Evolutionary conservation across 2,329 filamentous ascomycete species (phyloP).

Genomic region (Penicillium brasilianum): DNA sequence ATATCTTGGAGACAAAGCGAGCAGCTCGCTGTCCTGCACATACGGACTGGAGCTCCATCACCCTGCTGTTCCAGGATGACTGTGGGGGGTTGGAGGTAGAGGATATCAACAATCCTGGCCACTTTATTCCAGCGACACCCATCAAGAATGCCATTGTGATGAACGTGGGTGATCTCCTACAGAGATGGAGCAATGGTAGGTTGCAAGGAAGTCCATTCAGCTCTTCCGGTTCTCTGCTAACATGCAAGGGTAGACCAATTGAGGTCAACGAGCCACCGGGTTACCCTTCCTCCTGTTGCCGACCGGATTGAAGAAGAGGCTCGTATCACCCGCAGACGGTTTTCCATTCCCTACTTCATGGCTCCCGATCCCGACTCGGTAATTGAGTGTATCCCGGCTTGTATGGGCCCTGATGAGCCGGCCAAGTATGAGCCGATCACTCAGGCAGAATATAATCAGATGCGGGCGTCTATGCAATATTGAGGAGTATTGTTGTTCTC

Average conservation of each 20-base stretch:
- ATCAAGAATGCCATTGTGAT: conserved; percentile 52
- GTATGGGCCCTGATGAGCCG: conserved; percentile 48
- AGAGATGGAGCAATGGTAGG: conserved; percentile 57
- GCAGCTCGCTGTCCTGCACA: conserved; percentile 59
- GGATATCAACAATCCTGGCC: conserved; percentile 45
- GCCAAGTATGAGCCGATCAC: conserved; percentile 59
- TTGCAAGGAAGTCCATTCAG: conserved; percentile 13
- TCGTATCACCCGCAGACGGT: conserved; percentile 57
- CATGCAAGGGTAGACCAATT: conserved; percentile 48
- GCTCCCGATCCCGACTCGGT: conserved; percentile 55
- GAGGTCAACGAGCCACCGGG: conserved; percentile 60
- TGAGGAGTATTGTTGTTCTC: neutral
- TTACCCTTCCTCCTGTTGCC: conserved; percentile 51
- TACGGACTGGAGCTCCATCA: conserved; percentile 61
- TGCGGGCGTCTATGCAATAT: conserved; percentile 28
- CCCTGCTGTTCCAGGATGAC: conserved; percentile 60
- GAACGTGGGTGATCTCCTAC: conserved; percentile 58
- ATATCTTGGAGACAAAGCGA: conserved; percentile 49
- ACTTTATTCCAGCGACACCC: conserved; percentile 49
- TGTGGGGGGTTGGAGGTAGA: conserved; percentile 59
- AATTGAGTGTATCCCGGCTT: conserved; percentile 59
- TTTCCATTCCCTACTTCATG: conserved; percentile 67
- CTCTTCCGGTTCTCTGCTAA: neutral
- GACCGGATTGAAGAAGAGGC: conserved; percentile 46
- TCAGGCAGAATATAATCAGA: conserved; percentile 42